A percentile compares a stretch with the other conserved stretches of the same genome.
Evolutionary conservation across 345 rosid genomes (phyloP).

Genomic region (Excoecaria agallocha): DNA sequence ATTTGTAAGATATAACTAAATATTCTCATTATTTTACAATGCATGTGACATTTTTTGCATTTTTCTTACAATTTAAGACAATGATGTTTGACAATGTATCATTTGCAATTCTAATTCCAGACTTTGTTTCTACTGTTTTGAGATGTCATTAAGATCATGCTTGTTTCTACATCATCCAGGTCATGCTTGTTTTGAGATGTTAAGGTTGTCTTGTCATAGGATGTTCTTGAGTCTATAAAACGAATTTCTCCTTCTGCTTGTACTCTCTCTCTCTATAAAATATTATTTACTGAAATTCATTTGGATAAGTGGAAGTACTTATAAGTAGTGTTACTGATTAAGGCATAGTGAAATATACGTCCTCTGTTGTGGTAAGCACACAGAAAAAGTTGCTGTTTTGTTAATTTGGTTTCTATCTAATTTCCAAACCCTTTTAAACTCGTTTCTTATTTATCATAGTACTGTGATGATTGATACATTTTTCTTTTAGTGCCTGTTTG

Average conservation of each 20-base stretch:
- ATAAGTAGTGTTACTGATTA: not conserved
- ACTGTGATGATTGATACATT: slow-evolving; percentile 25
- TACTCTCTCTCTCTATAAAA: not conserved
- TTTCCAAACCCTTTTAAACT: not conserved
- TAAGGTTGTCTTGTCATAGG: not conserved
- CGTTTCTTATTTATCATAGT: slow-evolving; percentile 8
- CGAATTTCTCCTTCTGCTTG: not conserved
- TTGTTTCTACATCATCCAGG: not conserved
- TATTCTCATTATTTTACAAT: not conserved
- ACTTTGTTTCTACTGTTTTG: not conserved
- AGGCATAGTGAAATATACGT: not conserved
- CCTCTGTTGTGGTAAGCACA: not conserved
- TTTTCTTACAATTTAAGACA: not conserved
- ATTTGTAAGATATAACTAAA: not conserved
- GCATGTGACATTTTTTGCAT: not conserved
- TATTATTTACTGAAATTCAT: not conserved
- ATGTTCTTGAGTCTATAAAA: not conserved
- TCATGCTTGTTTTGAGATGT: not conserved
- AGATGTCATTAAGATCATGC: not conserved
- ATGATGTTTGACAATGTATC: not conserved
- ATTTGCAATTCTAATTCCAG: not conserved
- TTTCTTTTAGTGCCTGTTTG: slow-evolving; percentile 81
- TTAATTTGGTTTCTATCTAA: not conserved
- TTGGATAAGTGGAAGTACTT: not conserved
- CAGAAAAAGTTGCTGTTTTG: not conserved